Evolutionary conservation across 2,329 filamentous ascomycete species (phyloP).

Genomic region (Xylariaceae sp.): DNA sequence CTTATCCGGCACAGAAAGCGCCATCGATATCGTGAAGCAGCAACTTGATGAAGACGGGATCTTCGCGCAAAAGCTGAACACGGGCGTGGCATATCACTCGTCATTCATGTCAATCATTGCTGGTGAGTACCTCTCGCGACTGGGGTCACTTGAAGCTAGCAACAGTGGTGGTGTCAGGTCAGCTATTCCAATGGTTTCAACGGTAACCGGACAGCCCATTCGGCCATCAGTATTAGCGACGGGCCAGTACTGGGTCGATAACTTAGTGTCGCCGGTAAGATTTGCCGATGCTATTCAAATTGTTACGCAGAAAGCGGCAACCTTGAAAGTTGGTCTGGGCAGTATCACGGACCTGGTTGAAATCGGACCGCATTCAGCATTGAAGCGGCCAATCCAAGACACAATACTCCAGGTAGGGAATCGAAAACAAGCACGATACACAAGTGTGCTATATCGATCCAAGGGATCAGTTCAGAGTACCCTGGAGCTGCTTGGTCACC

Average conservation of each 20-base stretch:
- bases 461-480: conserved; percentile 30
- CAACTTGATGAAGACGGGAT: conserved; percentile 32
- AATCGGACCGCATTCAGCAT: conserved; percentile 40
- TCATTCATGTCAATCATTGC: conserved; percentile 34
- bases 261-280: conserved; percentile 43
- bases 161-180: conserved; percentile 8
- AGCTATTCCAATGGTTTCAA: conserved; percentile 36
- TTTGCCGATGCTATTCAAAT: conserved; percentile 40
- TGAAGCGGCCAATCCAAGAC: conserved; percentile 39
- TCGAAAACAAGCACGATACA: conserved; percentile 31
- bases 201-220: conserved; percentile 30
- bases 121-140: conserved; percentile 30
- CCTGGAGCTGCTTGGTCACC: conserved; percentile 33
- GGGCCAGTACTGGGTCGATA: conserved; percentile 43
- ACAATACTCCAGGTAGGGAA: conserved; percentile 30
- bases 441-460: conserved; percentile 28
- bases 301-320: conserved; percentile 27
- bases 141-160: conserved; percentile 34
- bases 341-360: conserved; percentile 39
- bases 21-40: conserved; percentile 35
- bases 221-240: conserved; percentile 14
- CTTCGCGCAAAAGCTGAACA: conserved; percentile 42
- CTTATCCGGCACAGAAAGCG: conserved; percentile 35
- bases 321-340: conserved; percentile 34
- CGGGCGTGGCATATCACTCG: conserved; percentile 40